Conservation (phyloP, 1,139 yeast genomes). For the Dujonia santamariae region DNA sequence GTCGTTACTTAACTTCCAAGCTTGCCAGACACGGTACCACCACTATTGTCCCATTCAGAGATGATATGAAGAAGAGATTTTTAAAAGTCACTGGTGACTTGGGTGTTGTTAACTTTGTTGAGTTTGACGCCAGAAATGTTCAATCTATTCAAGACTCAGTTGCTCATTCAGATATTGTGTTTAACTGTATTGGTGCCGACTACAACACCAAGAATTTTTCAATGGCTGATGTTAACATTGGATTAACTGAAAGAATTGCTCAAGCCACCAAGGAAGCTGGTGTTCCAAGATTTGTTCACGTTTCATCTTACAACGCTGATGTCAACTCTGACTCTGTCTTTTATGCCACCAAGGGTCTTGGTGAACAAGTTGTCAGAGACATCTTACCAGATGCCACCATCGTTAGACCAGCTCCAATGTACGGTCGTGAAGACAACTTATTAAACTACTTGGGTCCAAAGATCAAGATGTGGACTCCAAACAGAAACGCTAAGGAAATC, state of each 20-base stretch:
- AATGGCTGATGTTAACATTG: slow-evolving; percentile 83
- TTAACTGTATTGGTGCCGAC: slow-evolving; percentile 77
- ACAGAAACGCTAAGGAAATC: slow-evolving; percentile 60
- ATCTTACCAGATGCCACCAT: slow-evolving; percentile 75
- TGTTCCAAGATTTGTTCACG: slow-evolving; percentile 75
- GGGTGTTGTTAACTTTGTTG: slow-evolving; percentile 83
- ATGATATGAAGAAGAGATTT: slow-evolving; percentile 76
- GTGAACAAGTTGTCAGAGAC: slow-evolving; percentile 69
- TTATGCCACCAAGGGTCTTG: slow-evolving; percentile 78
- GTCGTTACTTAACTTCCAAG: slow-evolving; percentile 68
- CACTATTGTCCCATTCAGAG: slow-evolving; percentile 76
- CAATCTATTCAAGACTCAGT: slow-evolving; percentile 76
- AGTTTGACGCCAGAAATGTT: slow-evolving; percentile 77
- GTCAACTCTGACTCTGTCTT: slow-evolving; percentile 65
- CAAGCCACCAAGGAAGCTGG: slow-evolving; percentile 69
- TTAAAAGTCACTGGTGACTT: slow-evolving; percentile 82
- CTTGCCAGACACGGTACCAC: slow-evolving; percentile 80
- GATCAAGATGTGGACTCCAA: slow-evolving; percentile 60
- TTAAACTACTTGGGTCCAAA: slow-evolving; percentile 61
- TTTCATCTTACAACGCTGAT: slow-evolving; percentile 77
- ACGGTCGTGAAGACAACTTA: slow-evolving; percentile 72
- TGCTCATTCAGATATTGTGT: slow-evolving; percentile 79
- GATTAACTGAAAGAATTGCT: slow-evolving; percentile 74
- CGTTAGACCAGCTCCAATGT: slow-evolving; percentile 84
- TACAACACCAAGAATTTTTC: slow-evolving; percentile 75